Evolutionary conservation across 441 rosid genomes (phyloP), one percentile per base, ranked within the genome.

Genomic region (Aquilaria agallochum): DNA sequence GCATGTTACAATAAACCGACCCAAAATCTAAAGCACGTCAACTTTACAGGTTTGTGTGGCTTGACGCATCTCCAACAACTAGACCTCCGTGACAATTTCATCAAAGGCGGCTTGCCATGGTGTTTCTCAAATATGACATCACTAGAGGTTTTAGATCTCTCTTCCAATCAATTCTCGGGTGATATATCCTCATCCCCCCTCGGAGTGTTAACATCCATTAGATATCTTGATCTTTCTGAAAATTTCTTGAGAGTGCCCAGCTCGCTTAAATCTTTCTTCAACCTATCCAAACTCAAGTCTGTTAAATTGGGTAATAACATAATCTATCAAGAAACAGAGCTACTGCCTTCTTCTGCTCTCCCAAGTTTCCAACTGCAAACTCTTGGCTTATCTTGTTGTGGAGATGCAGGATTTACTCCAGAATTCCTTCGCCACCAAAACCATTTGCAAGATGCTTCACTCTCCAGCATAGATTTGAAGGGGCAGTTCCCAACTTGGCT

Each of bases 401-500:
- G 51, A 34, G 11, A 46, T 30, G 6, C 44, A 15, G 13, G 50
- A 7, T 14, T 14, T 2, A 46, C 66, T 52, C 70, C 66, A 0
- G 63, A 3, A 9, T 76, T 76, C 14, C 69, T 72, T 2, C 31
- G 15, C 9, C n/a, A 60, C 30, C 69, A 72, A 13, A 1, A 15
- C 5, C 59, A 68, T 45, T 40, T 71, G 14, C 11, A 2, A 2
- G 0, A 42, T 0, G 9, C 71, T 31, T 72, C 68, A 47, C 54
- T 76, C 32, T 56, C 65, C 8, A 12, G 53, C 5, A 58, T 56
- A 5, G 40, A 31, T 45, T 31, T 68, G 12, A 31, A 11, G 5
- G 76, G 68, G 9, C 6, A 40, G 45, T 68, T 71, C 31, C 55
- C 48, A 5, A 5, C 12, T 58, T 70, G 73, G 75, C 13, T 73